A percentile compares a stretch with the other conserved stretches of the same genome.
These are phyloP conservation scores for Chytriomyces confervae DNA, from an alignment of 192 early-diverging fungal genomes.

Conservation along the genomic window DNA sequence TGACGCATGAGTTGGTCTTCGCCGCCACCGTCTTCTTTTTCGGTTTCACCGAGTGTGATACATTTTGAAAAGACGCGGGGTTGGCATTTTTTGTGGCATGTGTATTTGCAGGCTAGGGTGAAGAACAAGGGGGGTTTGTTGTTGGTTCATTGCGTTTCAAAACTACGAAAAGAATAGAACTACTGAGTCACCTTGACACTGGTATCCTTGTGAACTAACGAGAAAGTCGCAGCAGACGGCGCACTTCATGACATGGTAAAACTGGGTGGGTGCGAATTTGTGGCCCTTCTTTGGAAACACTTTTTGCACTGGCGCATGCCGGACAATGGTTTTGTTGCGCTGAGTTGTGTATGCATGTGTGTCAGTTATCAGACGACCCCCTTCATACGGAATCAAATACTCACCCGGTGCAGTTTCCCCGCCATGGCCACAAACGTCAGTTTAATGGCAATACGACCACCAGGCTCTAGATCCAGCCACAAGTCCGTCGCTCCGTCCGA, in stretches of 20 bases:
- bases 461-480: constrained; percentile 95
- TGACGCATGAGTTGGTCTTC: constrained; percentile 72
- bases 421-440: constrained; percentile 68
- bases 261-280: constrained; percentile 87
- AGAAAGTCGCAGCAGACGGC: constrained; percentile 94
- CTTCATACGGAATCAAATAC: neutral
- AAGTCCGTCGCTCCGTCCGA: constrained; percentile 44
- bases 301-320: constrained; percentile 79
- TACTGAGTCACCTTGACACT: constrained; percentile 78
- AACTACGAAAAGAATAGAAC: too few species aligned
- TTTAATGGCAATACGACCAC: constrained; percentile 82
- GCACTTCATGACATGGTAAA: constrained; percentile 98
- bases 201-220: constrained; percentile 83
- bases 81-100: constrained; percentile 91
- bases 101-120: constrained; percentile 82
- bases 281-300: constrained; percentile 91
- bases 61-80: constrained; percentile 88
- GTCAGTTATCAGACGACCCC: too few species aligned
- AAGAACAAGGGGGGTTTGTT: neutral
- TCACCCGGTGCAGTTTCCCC: constrained; percentile 24
- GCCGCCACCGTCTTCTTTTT: constrained; percentile 51
- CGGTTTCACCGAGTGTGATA: constrained; percentile 72
- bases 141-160: neutral
- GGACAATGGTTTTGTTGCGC: constrained; percentile 43
- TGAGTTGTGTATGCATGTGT: neutral